These are phyloP conservation scores for Dictyostelium intermedium DNA, from an alignment of 78 protist species.

Conservation along the genomic window DNA sequence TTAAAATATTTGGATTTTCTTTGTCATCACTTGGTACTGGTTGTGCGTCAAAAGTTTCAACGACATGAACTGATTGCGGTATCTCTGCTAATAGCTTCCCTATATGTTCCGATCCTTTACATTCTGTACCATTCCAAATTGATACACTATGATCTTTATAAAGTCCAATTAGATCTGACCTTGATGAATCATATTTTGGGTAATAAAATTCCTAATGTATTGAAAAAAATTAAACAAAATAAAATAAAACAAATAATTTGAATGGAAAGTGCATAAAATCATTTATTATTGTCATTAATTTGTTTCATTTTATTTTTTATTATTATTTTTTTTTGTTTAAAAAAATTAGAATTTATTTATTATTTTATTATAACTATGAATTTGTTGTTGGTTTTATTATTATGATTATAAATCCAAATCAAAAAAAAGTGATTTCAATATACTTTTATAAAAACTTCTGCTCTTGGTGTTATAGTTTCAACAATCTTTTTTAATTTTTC, in stretches of 20 bases:
- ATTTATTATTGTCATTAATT: background rate
- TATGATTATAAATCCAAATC: background rate
- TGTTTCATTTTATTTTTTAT: background rate
- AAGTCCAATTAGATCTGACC: constrained; percentile 12
- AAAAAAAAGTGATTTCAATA: background rate
- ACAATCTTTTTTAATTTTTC: constrained; percentile 12
- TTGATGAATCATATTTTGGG: background rate
- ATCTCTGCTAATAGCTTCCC: constrained; percentile 19
- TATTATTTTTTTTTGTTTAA: background rate
- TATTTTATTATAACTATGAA: background rate
- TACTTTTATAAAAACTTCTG: constrained; percentile 28
- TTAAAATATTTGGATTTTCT: constrained; percentile 43
- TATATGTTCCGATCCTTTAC: constrained; percentile 30
- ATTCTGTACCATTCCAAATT: constrained; percentile 77
- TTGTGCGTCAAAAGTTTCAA: constrained; percentile 54
- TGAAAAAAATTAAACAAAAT: background rate
- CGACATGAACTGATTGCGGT: constrained; percentile 22
- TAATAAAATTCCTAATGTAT: constrained; percentile 19
- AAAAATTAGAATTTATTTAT: background rate
- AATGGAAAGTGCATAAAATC: background rate
- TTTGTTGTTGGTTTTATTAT: background rate
- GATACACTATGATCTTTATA: constrained; percentile 50
- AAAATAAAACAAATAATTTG: background rate
- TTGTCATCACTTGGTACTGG: constrained; percentile 15
- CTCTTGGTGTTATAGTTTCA: constrained; percentile 1